phyloP scores from a whole-genome alignment of 2,329 filamentous ascomycete genomes.

The Aureobasidium sp. region DNA sequence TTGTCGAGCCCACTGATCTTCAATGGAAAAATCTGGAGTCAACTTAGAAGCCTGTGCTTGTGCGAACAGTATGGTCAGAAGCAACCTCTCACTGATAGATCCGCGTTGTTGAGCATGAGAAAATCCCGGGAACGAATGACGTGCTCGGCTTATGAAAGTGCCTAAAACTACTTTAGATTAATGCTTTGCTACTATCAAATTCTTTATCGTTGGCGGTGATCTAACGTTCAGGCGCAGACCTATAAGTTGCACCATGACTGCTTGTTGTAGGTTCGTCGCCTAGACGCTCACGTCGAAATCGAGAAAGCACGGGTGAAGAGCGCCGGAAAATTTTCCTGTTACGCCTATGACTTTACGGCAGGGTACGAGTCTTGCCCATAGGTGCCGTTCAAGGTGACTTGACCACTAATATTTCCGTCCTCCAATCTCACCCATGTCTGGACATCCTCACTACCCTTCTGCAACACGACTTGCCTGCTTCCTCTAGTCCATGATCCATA shows the following conservation, averaged over 20 bases:
- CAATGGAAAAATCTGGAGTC: background rate
- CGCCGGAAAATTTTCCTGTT: too few relatives aligned
- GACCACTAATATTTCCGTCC: constrained; percentile 24
- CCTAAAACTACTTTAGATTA: too few relatives aligned
- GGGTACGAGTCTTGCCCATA: constrained; percentile 27
- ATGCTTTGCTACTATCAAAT: too few relatives aligned
- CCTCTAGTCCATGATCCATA: constrained; percentile 30
- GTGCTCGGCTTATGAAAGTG: background rate
- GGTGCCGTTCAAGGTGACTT: constrained; percentile 27
- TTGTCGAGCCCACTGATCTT: background rate
- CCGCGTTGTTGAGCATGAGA: background rate
- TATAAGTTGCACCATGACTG: too few relatives aligned
- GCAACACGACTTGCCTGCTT: constrained; percentile 25
- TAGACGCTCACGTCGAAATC: too few relatives aligned
- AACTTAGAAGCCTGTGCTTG: background rate
- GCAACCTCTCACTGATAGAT: background rate
- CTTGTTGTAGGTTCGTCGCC: too few relatives aligned
- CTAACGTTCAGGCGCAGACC: too few relatives aligned
- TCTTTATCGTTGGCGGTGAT: too few relatives aligned
- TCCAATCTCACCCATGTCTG: constrained; percentile 31
- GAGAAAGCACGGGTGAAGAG: too few relatives aligned
- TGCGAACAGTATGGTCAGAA: background rate
- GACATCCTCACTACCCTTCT: constrained; percentile 17
- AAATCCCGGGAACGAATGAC: background rate
- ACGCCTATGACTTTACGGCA: constrained; percentile 5